Base-by-base conservation (phyloP, 1,284 basidiomycete genomes). In the Melampsora americana region DNA sequence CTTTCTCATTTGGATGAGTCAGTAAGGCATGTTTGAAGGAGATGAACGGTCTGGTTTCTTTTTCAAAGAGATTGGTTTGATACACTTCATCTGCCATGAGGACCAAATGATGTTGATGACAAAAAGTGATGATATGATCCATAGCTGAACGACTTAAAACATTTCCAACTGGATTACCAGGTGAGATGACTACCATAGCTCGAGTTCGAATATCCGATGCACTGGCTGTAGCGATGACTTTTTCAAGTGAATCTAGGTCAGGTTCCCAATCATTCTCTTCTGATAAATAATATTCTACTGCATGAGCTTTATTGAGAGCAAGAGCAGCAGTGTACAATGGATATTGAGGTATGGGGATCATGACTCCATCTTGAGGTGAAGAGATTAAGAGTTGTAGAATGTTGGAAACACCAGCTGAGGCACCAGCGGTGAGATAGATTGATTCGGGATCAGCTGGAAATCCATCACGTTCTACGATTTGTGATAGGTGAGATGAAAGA, bases 311-410 rank as follows among this genome's bases (percentile, higher is more conserved):
- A 83, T 89, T 89, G 80, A 94, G 90, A 0, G 95, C 91, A 67
- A 99, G 89, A 0, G 94, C 90, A 28, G 95, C 95, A 61, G 94
- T 96, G 85, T 98, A 97, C 20, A 99, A 87, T 0, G 95, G 95
- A 83, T 99, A 99, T 85, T 99, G 95, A 0, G 95, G 95, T 79
- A 99, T 98, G 30, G 95, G 95, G 81, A 99, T 98, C 78, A 95
- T 87, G 79, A 95, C 87, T 11, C 92, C 93, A 67, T 88, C 87
- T 26, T 86, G 86, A 9, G 81, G 81, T 5, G 87, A 85, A 12
- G 85, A 81, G 80, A 94, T 90, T 78, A 95, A 87, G 84, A 92
- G 88, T 82, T 89, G 89, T 79, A 99, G 89, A 72, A 97, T 86
- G 46, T 94, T 89, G 16, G 91, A 89, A 18, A 99, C 94, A 77